Percentiles rank a stretch among this genome's conserved stretches.
Evolutionary conservation across 139 green algal species (phyloP).

Genomic region (Axilococcus clingmanii): DNA sequence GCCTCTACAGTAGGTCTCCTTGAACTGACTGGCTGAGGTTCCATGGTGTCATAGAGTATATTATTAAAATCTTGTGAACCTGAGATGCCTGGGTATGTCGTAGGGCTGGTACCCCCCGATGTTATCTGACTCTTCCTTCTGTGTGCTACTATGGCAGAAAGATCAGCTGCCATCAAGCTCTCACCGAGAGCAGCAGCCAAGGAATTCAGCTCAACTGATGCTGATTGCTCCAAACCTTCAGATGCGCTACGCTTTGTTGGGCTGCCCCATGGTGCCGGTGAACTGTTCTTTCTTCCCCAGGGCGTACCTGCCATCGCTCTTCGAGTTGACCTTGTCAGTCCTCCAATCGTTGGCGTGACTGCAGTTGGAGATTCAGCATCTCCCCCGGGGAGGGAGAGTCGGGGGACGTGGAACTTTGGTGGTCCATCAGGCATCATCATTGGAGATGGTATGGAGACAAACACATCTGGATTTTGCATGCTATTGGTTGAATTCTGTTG

Average conservation of each 20-base stretch:
- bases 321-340: slow-evolving; percentile 25
- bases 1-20: slow-evolving; percentile 11
- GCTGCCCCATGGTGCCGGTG: slow-evolving; percentile 6
- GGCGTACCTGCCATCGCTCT: slow-evolving; percentile 6
- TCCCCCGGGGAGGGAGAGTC: too few relatives aligned
- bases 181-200: slow-evolving; percentile 34
- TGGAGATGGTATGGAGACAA: too few relatives aligned
- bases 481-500: too few relatives aligned
- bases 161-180: slow-evolving; percentile 29
- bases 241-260: neutral
- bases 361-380: too few relatives aligned
- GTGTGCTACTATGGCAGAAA: slow-evolving; percentile 33
- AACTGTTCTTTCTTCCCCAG: neutral
- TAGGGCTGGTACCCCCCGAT: too few relatives aligned
- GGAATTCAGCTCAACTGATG: slow-evolving; percentile 14
- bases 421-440: too few relatives aligned
- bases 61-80: neutral
- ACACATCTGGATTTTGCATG: too few relatives aligned
- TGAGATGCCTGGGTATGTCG: slow-evolving; percentile 1
- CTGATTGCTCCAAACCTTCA: neutral
- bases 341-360: too few relatives aligned
- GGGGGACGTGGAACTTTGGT: too few relatives aligned
- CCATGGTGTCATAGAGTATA: slow-evolving; percentile 10
- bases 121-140: too few relatives aligned
- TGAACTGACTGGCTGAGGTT: neutral